phyloP scores from a whole-genome alignment of 805 yeast species.

The Sugiyamaella mastotermitis region DNA sequence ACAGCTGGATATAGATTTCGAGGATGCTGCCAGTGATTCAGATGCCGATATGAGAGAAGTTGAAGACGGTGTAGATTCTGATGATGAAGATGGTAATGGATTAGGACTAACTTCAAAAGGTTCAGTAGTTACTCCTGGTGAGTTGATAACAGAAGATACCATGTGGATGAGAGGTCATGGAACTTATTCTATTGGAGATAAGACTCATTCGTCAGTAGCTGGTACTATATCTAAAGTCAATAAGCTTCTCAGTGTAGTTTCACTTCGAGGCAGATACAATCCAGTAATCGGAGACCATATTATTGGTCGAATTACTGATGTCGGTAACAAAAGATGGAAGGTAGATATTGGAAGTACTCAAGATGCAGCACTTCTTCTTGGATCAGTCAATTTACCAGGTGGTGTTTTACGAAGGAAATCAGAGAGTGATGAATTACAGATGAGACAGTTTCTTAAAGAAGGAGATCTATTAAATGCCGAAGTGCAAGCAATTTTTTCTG shows the following conservation, averaged over 20 bases:
- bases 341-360: constrained; percentile 95
- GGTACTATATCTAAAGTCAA: constrained; percentile 86
- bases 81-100: constrained; percentile 1
- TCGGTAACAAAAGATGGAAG: constrained; percentile 91
- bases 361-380: constrained; percentile 86
- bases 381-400: constrained; percentile 95
- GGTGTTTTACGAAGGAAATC: constrained; percentile 91
- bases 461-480: constrained; percentile 96
- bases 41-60: constrained; percentile 12
- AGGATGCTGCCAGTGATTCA: constrained; percentile 23
- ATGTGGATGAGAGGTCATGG: constrained; percentile 99
- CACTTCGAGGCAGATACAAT: constrained; percentile 78
- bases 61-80: constrained; percentile 7
- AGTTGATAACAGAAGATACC: constrained; percentile 90
- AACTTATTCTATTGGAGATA: constrained; percentile 69
- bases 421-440: constrained; percentile 92
- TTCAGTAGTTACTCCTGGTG: constrained; percentile 85
- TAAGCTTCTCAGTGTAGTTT: constrained; percentile 75
- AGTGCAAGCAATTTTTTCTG: constrained; percentile 81
- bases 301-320: constrained; percentile 90
- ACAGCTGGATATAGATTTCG: constrained; percentile 18
- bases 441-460: constrained; percentile 90
- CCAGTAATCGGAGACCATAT: constrained; percentile 97
- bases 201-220: constrained; percentile 85
- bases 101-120: not conserved